Conservation (phyloP, 306 rosid genomes). For the peach (Prunus persica) region DNA sequence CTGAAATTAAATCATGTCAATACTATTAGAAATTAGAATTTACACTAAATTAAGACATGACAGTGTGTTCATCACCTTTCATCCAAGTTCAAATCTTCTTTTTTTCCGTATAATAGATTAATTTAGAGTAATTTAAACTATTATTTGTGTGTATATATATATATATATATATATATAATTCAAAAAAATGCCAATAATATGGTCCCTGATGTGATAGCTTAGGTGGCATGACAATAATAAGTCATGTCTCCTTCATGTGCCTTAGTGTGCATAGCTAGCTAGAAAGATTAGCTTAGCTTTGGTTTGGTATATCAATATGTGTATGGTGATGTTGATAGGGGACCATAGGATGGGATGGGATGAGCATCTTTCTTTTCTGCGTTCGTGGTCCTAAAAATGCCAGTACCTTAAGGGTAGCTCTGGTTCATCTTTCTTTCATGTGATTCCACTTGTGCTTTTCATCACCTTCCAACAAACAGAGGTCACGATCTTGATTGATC, state of each 20-base stretch:
- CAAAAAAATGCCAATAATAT: no score
- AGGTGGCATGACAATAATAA: slow-evolving; percentile 57
- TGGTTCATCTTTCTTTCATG: neutral
- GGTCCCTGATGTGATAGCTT: slow-evolving; percentile 46
- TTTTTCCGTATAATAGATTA: no score
- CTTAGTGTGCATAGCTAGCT: neutral
- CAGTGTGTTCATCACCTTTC: accelerated
- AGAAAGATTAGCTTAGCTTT: neutral
- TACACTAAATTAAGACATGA: neutral
- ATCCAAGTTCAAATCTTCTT: no score
- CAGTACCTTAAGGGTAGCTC: neutral
- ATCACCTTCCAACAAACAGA: neutral
- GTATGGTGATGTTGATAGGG: slow-evolving; percentile 51
- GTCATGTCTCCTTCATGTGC: slow-evolving; percentile 21
- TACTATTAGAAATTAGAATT: no score
- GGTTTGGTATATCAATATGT: slow-evolving; percentile 18
- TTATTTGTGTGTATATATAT: no score
- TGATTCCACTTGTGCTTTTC: neutral
- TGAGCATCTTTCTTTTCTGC: slow-evolving; percentile 2
- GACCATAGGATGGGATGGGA: slow-evolving; percentile 44
- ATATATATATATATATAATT: no score
- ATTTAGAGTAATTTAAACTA: no score
- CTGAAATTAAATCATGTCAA: slow-evolving; percentile 19
- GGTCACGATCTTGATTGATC: neutral
- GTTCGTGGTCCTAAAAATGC: slow-evolving; percentile 30